These are phyloP conservation scores for Cutaneotrichosporon daszewskae DNA, from an alignment of 1,284 basidiomycete species.

Conservation along the genomic window DNA sequence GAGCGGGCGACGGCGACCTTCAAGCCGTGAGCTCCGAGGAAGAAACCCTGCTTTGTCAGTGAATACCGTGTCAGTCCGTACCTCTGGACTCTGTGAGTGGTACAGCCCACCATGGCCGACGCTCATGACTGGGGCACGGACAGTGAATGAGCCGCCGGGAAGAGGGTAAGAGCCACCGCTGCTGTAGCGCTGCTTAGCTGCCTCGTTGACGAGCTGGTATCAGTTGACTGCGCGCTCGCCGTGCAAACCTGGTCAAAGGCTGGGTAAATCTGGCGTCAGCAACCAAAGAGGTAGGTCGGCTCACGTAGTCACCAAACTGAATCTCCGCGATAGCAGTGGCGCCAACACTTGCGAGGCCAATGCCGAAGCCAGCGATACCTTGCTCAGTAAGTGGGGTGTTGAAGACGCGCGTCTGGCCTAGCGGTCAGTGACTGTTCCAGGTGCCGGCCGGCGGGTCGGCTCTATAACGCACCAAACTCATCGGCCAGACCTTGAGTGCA, in stretches of 20 bases:
- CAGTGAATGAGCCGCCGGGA: conserved; percentile 70
- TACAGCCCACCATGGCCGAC: conserved; percentile 91
- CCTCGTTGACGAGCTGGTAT: conserved; percentile 76
- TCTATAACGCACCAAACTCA: conserved; percentile 64
- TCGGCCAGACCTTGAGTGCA: conserved; percentile 73
- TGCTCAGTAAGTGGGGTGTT: conserved; percentile 91
- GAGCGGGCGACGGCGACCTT: conserved; percentile 91
- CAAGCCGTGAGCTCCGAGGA: conserved; percentile 80
- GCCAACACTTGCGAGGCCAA: conserved; percentile 86
- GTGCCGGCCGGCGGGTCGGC: too few relatives aligned
- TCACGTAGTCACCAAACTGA: conserved; percentile 53
- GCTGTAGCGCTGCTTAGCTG: conserved; percentile 86
- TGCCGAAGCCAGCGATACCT: conserved; percentile 90
- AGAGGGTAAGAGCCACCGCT: conserved; percentile 68
- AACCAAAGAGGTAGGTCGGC: conserved; percentile 4
- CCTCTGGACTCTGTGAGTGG: conserved; percentile 86
- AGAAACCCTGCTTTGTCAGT: conserved; percentile 58
- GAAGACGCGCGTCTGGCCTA: conserved; percentile 86
- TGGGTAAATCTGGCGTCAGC: conserved; percentile 63
- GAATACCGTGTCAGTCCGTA: conserved; percentile 2
- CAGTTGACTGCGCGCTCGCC: neutral
- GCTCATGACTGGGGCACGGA: conserved; percentile 81
- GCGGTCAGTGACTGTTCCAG: neutral
- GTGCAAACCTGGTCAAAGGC: conserved; percentile 75
- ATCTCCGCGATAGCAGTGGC: conserved; percentile 94